Percentiles rank a stretch among this genome's conserved stretches.
Conservation (phyloP, 2,329 filamentous ascomycete species). For the Tolypocladium album region DNA sequence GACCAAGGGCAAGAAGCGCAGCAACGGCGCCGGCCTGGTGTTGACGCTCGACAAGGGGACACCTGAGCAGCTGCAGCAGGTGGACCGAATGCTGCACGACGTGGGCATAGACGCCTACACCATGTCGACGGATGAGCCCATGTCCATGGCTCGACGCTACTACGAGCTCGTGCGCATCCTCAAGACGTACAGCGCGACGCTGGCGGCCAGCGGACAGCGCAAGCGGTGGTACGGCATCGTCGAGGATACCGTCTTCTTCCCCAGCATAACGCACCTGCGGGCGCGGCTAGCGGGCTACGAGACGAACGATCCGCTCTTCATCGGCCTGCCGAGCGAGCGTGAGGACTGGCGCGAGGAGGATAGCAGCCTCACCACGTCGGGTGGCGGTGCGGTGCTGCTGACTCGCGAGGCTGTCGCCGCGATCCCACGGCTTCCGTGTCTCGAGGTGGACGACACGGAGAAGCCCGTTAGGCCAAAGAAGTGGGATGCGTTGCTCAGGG, state of each 20-base stretch:
- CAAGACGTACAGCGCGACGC: conserved; percentile 18
- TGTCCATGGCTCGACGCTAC: conserved; percentile 23
- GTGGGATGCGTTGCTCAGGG: conserved; percentile 31
- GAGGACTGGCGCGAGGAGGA: conserved; percentile 30
- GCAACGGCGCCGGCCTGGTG: conserved; percentile 32
- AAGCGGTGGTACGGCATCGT: conserved; percentile 32
- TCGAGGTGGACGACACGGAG: conserved; percentile 10
- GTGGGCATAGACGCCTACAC: conserved; percentile 29
- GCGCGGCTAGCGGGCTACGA: conserved; percentile 24
- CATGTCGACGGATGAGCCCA: conserved; percentile 16
- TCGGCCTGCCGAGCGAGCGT: conserved; percentile 32
- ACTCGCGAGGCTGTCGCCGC: conserved; percentile 21
- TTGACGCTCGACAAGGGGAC: conserved; percentile 29
- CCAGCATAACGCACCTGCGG: conserved; percentile 27
- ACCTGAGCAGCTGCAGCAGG: conserved; percentile 17
- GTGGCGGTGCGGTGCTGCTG: conserved; percentile 33
- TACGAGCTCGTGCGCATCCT: conserved; percentile 25
- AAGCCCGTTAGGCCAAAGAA: conserved; percentile 11
- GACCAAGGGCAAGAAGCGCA: conserved; percentile 25
- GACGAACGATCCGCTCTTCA: conserved; percentile 21
- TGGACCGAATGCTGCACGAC: conserved; percentile 18
- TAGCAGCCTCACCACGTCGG: conserved; percentile 25
- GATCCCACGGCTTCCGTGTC: conserved; percentile 26
- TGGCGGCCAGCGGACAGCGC: conserved; percentile 21
- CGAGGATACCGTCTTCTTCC: conserved; percentile 36